A percentile compares a stretch with the other conserved stretches of the same genome.
These are phyloP conservation scores for Solanum arcanum DNA, from an alignment of 257 asterid genomes.

Conservation along the genomic window DNA sequence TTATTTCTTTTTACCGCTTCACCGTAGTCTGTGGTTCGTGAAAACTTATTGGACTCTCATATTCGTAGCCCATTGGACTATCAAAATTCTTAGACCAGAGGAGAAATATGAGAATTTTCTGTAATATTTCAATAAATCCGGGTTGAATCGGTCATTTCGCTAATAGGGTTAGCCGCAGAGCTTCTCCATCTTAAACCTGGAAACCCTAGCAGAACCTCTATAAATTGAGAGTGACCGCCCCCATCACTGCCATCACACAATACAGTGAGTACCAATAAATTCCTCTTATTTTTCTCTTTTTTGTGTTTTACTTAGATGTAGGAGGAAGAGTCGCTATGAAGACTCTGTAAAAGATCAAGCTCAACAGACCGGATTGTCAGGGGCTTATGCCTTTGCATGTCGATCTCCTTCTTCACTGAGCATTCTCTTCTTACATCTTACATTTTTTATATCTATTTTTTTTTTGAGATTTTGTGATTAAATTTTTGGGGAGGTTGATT, in stretches of 20 bases:
- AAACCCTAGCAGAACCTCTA: neutral
- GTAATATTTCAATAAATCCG: neutral
- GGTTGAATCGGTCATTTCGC: neutral
- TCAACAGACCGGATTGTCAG: constrained; percentile 17
- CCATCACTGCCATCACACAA: rapidly evolving
- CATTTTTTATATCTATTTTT: neutral
- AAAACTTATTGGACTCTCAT: neutral
- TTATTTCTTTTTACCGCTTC: too few relatives aligned
- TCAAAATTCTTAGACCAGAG: neutral
- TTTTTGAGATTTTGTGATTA: neutral
- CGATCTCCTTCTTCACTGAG: neutral
- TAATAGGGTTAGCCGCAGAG: neutral
- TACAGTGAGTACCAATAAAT: neutral
- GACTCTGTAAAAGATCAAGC: constrained; percentile 13
- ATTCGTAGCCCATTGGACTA: neutral
- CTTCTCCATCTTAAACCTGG: neutral
- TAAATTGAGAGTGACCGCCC: neutral
- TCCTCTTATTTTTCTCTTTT: neutral
- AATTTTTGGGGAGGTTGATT: neutral
- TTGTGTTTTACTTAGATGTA: neutral
- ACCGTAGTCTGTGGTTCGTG: neutral
- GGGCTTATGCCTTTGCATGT: constrained; percentile 8
- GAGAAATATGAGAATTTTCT: neutral
- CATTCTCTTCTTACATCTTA: neutral
- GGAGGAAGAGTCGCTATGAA: neutral